Evolutionary conservation across 2,329 filamentous ascomycete genomes (phyloP), one percentile per base, ranked within the genome.

Genomic region (Apiospora pterosperma): DNA sequence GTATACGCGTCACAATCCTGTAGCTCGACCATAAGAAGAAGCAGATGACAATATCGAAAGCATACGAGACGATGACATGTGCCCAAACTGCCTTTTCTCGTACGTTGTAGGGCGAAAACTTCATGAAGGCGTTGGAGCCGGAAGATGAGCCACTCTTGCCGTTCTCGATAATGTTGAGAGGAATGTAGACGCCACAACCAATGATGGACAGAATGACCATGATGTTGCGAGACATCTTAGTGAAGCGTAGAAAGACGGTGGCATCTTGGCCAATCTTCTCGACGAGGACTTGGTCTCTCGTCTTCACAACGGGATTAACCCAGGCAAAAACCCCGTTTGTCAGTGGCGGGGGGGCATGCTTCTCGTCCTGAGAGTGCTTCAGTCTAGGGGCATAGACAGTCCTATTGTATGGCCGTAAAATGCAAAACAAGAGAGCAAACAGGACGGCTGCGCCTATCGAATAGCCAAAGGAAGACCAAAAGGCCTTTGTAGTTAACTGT

Each of bases 21-120:
- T 98, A 98, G 73, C 97, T 98, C 81, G 85, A 90, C 93, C 93
- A 99, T 36, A 99, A 79, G 70, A 96, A 97, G 63, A 84, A 90
- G 65, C 87, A 89, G 16, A 97, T 84, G 25, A 93, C 84, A 19
- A 90, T 75, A 75, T 95, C 90, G 74, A 94, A 92, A 0, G 88
- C 67, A 80, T 85, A 91, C 0, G 85, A 84, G 59, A 87, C 80
- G 8, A 86, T 77, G 4, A 89, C 84, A 67, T 87, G 82, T 0
- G 81, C 85, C 88, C 88, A 90, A 31, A 87, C 83, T 0, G 82
- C 77, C 0, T 75, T 61, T 7, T 81, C 85, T 68, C 70, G 84
- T 8, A 88, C 83, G 59, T 83, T 82, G 12, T 81, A 76, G 0
- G 89, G 88, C 25, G 38, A 36, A 4, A 62, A 34, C 19, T 89